Evolutionary conservation across 352 stramenopile genomes (phyloP), one percentile per base, ranked within the genome.

Genomic region (Phytophthora kernoviae): DNA sequence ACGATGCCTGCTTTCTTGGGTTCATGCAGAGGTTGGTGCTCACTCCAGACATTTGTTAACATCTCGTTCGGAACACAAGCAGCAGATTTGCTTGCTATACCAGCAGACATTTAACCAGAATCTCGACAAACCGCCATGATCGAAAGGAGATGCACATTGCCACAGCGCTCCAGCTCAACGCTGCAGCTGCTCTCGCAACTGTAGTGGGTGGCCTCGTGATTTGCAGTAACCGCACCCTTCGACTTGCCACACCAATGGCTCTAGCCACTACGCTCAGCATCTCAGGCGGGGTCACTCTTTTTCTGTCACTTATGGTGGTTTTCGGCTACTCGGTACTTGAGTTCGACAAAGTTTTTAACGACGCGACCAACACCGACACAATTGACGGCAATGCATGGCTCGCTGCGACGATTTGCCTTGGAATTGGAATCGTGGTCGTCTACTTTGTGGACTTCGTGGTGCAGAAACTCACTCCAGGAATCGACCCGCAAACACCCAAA

Each of bases 321-420:
- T 90, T 88, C 30, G 59, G 81, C 15, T 67, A 79, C 41, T 50
- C 56, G 0, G 63, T 81, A 4, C 36, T 79, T 10, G 52, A 76
- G 34, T 79, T 76, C 17, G 48, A 47, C 2, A 15, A 52, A n/a
- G 53, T 64, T 9, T 71, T 84, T 15, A 58, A 83, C n/a, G 56
- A 70, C 1, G 34, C 64, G 3, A 64, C 55, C 5, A 62, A 56
- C 18, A 48, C 67, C 32, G 37, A 66, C 7, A 52, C 47, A 5
- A 58, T 73, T 10, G 49, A 24, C 4, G 73, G 72, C 1, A 52
- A 84, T 26, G 79, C 80, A 0, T 95, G 91, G 73, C 61, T 93
- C 22, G 90, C 79, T 34, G 75, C 85, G 9, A 97, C 91, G 5
- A 46, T 85, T 0, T 94, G 77, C 65, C 93, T 97, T 62, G 93